phyloP scores from a whole-genome alignment of 805 yeast species.

The Saturnispora sekii region DNA sequence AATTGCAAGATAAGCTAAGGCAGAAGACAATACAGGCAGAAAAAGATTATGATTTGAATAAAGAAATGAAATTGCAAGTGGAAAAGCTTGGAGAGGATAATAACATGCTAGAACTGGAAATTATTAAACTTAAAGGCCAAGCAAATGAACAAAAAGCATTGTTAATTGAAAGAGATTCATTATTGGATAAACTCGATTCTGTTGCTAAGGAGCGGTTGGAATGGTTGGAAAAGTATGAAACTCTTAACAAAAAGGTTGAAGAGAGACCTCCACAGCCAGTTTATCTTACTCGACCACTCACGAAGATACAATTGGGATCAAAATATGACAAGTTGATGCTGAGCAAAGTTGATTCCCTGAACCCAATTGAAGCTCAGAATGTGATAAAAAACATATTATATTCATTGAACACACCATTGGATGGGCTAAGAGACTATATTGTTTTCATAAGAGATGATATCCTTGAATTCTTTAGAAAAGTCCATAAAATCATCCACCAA shows the following conservation, averaged over 20 bases:
- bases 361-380: conserved; percentile 14
- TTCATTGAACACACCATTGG: conserved; percentile 10
- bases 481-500: conserved; percentile 12
- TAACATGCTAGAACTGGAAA: neutral
- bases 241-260: neutral
- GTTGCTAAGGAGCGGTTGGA: neutral
- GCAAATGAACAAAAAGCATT: neutral
- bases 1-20: neutral
- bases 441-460: conserved; percentile 13
- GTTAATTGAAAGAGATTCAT: neutral
- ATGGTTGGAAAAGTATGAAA: conserved; percentile 4
- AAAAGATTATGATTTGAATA: neutral
- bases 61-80: neutral
- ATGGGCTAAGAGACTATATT: conserved; percentile 7
- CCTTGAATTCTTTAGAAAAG: conserved; percentile 10
- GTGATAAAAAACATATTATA: conserved; percentile 15
- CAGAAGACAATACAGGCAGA: too few relatives aligned
- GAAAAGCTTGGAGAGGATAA: neutral
- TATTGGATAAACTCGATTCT: neutral
- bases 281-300: neutral
- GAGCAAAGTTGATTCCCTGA: conserved; percentile 10
- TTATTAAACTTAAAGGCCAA: neutral
- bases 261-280: neutral
- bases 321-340: conserved; percentile 5
- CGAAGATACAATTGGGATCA: conserved; percentile 4